These are phyloP conservation scores for Cucurbita argyrosperma DNA, from an alignment of 306 rosid species.

Conservation along the genomic window DNA sequence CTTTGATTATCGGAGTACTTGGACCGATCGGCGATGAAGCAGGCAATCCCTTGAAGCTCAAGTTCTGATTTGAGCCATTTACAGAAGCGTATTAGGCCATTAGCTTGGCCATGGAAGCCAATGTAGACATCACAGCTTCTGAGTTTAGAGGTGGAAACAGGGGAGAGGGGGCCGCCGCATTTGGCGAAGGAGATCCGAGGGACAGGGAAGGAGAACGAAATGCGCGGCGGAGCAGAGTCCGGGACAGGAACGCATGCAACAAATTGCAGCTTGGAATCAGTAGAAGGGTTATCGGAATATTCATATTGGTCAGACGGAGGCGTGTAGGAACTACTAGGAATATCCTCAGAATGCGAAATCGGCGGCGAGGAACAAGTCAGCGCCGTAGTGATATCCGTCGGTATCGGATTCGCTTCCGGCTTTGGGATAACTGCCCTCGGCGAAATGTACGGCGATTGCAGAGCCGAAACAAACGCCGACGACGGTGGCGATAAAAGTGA, in stretches of 20 bases:
- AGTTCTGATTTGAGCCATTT: constrained; percentile 85
- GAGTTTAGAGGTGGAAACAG: constrained; percentile 44
- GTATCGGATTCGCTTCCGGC: constrained; percentile 1
- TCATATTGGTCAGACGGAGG: constrained; percentile 83
- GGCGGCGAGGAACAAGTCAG: background rate
- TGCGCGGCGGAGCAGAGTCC: constrained; percentile 36
- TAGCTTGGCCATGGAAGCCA: constrained; percentile 67
- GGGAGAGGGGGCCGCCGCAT: constrained; percentile 30
- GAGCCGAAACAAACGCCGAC: constrained; percentile 88
- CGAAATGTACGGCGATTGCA: constrained; percentile 81
- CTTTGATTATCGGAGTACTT: constrained; percentile 58
- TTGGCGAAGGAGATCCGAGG: constrained; percentile 65
- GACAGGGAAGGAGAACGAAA: constrained; percentile 73
- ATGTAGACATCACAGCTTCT: constrained; percentile 72
- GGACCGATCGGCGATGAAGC: constrained; percentile 70
- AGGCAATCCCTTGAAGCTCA: constrained; percentile 84
- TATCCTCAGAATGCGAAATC: constrained; percentile 34
- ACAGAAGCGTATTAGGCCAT: constrained; percentile 47
- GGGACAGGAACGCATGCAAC: constrained; percentile 30
- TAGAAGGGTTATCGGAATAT: constrained; percentile 38
- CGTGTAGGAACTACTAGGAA: constrained; percentile 82
- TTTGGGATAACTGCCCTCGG: constrained; percentile 47
- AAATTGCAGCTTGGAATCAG: constrained; percentile 36
- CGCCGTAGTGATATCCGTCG: constrained; percentile 2
- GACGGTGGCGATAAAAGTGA: constrained; percentile 76